These are phyloP conservation scores for Aspergillus arachidicola DNA, from an alignment of 2,329 filamentous ascomycete genomes.

Conservation along the genomic window DNA sequence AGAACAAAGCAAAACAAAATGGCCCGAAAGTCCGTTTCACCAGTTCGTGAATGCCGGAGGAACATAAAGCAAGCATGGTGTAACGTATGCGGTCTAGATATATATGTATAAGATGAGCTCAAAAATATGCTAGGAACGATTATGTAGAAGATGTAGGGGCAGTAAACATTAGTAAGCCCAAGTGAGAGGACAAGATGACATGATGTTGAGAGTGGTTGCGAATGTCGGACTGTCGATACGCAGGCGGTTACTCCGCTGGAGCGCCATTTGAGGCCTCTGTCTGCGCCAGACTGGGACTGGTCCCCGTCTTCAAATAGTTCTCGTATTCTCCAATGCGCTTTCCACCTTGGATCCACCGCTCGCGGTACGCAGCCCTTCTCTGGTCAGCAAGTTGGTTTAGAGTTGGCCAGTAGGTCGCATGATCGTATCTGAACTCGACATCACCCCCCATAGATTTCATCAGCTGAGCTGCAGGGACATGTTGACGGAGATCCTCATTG, in stretches of 20 bases:
- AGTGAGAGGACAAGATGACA: neutral
- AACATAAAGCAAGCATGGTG: neutral
- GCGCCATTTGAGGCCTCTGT: conserved; percentile 12
- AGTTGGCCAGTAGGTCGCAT: conserved; percentile 84
- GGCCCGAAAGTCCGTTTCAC: neutral
- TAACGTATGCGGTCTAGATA: neutral
- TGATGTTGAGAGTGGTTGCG: neutral
- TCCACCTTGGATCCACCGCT: conserved; percentile 78
- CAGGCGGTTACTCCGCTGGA: neutral
- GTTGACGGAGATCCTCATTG: conserved; percentile 85
- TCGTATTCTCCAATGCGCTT: conserved; percentile 84
- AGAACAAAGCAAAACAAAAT: neutral
- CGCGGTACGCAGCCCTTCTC: conserved; percentile 62
- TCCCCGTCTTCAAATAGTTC: conserved; percentile 78
- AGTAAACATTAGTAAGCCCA: neutral
- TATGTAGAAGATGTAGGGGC: neutral
- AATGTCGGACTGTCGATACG: neutral
- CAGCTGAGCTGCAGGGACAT: conserved; percentile 80
- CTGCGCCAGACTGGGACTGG: conserved; percentile 42
- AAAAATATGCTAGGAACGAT: neutral
- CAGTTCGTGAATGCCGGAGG: neutral
- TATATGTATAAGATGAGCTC: neutral
- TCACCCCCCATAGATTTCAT: conserved; percentile 78
- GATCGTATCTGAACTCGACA: conserved; percentile 89
- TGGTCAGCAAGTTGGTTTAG: conserved; percentile 71